phyloP scores from a whole-genome alignment of 2,329 filamentous ascomycete genomes.

The Exophiala xenobiotica region DNA sequence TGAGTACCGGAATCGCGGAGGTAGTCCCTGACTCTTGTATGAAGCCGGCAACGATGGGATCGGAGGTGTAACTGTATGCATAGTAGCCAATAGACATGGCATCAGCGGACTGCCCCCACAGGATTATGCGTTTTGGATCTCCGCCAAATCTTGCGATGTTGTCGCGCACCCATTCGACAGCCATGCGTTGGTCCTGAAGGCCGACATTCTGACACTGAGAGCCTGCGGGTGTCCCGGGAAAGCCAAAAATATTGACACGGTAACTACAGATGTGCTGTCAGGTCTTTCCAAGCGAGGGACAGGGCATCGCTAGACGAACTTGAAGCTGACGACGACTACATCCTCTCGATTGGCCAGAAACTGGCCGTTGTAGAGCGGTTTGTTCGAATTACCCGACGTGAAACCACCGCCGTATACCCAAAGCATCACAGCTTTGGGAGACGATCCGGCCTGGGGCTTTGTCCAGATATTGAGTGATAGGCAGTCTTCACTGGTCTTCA shows the following conservation, averaged over 20 bases:
- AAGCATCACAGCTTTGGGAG: conserved; percentile 10
- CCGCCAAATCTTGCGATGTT: conserved; percentile 55
- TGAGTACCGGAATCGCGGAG: too few relatives aligned
- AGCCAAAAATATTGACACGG: conserved; percentile 44
- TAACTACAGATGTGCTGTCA: conserved; percentile 41
- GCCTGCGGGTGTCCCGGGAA: conserved; percentile 36
- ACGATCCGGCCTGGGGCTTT: conserved; percentile 26
- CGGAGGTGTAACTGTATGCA: not conserved
- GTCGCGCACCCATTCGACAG: conserved; percentile 51
- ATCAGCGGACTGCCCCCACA: conserved; percentile 46
- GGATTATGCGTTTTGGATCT: conserved; percentile 44
- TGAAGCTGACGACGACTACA: not conserved
- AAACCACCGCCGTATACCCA: conserved; percentile 19
- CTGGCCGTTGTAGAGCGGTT: conserved; percentile 26
- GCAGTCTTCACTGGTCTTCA: conserved; percentile 35
- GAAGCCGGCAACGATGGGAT: not conserved
- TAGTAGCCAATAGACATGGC: not conserved
- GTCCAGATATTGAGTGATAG: conserved; percentile 34
- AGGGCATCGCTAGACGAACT: not conserved
- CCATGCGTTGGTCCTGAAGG: conserved; percentile 54
- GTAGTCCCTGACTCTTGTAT: not conserved
- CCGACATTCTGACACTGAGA: conserved; percentile 45
- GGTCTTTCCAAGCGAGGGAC: too few relatives aligned
- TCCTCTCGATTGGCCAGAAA: conserved; percentile 11
- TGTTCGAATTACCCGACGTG: conserved; percentile 2